Evolutionary conservation across 2,329 filamentous ascomycete genomes (phyloP), one percentile per base, ranked within the genome.

Genomic region (Nothophaeocryptopus gaeumannii): DNA sequence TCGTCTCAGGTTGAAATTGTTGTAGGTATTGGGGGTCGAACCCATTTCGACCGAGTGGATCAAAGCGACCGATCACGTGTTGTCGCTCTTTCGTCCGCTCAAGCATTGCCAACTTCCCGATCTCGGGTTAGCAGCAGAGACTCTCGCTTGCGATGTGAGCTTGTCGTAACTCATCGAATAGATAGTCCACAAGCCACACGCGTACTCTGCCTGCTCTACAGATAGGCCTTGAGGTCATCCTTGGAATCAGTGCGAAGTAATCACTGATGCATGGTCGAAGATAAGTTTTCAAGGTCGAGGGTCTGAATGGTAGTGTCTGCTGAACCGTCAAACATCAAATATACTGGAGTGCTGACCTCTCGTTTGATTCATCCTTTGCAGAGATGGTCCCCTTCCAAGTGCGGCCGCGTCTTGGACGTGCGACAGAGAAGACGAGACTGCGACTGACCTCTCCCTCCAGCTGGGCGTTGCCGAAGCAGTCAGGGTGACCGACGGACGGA

Each of bases 381-480:
- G n/a, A 45, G 5, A 45, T 45, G 34, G 26, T 15, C 9, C 11
- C 20, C 8, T 30, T 38, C 12, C 3, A 15, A n/a, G 20, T 45
- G 13, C 41, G 32, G 20, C 16, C 31, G 26, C 14, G 39, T 14
- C 14, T 49, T 2, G 14, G 36, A 12, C 13, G 30, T 36, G 45
- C 39, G 15, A 14, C 31, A 14, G 36, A 32, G 26, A 53, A 53
- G 35, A 38, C 38, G 14, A 48, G 31, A 26, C 29, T 42, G 2
- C 33, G 45, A 36, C 20, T 53, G 14, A 45, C 40, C 8, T 48
- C 36, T 5, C 13, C 31, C n/a, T 45, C 46, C 11, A 50, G 50
- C 34, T 78, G 74, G 75, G 63, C 73, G 50, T 63, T 78, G 16
- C 73, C 72, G 5, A 76, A 75, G 62, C 72, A 75, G 58, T 37